Conservation (phyloP, 371 early-diverging fungal species). For the Mucor plumbeus region DNA sequence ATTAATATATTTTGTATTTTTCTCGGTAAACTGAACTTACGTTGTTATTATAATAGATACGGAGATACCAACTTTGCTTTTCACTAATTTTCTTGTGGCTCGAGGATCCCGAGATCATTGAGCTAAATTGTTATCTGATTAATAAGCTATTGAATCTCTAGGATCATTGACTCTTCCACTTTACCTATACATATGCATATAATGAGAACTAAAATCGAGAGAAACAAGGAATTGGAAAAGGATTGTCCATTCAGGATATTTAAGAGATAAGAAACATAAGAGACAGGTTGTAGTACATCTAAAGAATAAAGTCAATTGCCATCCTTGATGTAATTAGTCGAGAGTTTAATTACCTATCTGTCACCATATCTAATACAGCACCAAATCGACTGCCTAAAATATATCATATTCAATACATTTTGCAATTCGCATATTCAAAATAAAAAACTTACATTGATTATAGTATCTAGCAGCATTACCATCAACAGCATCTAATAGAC, state of each 20-base stretch:
- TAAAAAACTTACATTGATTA: conserved; percentile 77
- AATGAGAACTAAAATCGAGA: conserved; percentile 94
- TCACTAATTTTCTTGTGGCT: conserved; percentile 88
- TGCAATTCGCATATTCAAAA: neutral
- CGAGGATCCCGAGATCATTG: conserved; percentile 83
- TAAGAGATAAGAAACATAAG: conserved; percentile 79
- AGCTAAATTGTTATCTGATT: conserved; percentile 48
- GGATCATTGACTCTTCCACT: neutral
- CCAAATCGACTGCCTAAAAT: conserved; percentile 88
- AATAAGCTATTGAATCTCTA: neutral
- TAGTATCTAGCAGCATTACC: conserved; percentile 92
- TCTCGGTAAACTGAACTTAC: conserved; percentile 39
- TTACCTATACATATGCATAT: conserved; percentile 97
- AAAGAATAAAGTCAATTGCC: neutral
- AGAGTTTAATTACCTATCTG: conserved; percentile 72
- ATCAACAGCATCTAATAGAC: conserved; percentile 94
- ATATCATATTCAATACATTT: neutral
- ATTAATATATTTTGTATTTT: neutral
- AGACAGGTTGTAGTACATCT: conserved; percentile 92
- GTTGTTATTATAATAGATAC: conserved; percentile 90
- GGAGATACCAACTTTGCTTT: conserved; percentile 74
- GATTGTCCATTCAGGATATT: conserved; percentile 73
- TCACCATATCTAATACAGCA: conserved; percentile 97
- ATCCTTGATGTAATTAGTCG: conserved; percentile 4
- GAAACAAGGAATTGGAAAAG: conserved; percentile 89